Conservation (phyloP, 495 filamentous ascomycete genomes). For the Podospora tetraspora region DNA sequence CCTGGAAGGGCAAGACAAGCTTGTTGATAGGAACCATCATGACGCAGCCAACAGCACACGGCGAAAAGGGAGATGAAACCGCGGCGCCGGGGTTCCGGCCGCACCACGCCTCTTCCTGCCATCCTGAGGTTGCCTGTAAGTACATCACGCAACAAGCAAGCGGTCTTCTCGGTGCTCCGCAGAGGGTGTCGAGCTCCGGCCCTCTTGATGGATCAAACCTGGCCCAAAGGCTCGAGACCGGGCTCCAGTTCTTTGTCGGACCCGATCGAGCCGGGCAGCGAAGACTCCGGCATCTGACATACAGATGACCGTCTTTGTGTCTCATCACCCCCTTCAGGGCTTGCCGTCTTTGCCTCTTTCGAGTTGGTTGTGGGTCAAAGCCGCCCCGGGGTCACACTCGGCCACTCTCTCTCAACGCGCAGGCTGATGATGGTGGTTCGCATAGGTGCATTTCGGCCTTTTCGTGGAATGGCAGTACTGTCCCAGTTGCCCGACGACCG, state of each 20-base stretch:
- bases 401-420: background rate
- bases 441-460: background rate
- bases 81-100: background rate
- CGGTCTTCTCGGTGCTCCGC: too few species aligned
- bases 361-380: background rate
- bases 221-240: background rate
- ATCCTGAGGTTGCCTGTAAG: too few species aligned
- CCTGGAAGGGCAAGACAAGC: background rate
- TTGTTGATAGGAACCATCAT: background rate
- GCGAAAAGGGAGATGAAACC: background rate
- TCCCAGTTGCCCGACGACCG: background rate
- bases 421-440: background rate
- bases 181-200: background rate
- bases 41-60: background rate
- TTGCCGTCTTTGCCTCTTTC: background rate
- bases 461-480: background rate
- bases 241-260: background rate
- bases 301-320: background rate
- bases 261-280: background rate
- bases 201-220: background rate
- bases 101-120: background rate
- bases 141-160: too few species aligned
- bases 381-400: background rate
- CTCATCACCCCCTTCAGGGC: background rate
- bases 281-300: background rate